A percentile compares a stretch with the other conserved stretches of the same genome.
phyloP scores from a whole-genome alignment of 768 basidiomycete species.

The Rhizopogon vesiculosus region DNA sequence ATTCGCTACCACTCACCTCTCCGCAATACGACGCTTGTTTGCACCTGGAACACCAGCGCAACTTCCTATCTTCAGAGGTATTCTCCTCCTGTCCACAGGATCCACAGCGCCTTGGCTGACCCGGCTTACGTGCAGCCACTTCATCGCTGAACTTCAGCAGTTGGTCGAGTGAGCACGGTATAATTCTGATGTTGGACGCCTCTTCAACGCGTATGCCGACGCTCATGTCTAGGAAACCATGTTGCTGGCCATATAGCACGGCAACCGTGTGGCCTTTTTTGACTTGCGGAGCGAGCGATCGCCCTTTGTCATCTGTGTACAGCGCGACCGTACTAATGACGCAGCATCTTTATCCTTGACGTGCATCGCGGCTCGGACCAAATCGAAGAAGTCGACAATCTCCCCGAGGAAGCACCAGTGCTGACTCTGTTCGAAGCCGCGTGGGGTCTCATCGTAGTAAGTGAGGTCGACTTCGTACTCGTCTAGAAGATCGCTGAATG shows the following conservation, averaged over 20 bases:
- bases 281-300: not conserved
- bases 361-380: constrained; percentile 16
- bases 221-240: constrained; percentile 1
- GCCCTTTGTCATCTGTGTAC: constrained; percentile 14
- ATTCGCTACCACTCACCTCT: not conserved
- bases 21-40: not conserved
- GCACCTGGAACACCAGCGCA: not conserved
- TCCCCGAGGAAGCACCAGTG: constrained; percentile 32
- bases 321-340: constrained; percentile 18
- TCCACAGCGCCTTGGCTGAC: not conserved
- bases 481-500: constrained; percentile 17
- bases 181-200: not conserved
- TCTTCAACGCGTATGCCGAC: constrained; percentile 3
- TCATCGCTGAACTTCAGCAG: not conserved
- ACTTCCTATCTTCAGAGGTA: not conserved
- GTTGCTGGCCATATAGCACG: constrained; percentile 6
- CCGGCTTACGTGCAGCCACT: not conserved
- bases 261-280: constrained; percentile 3
- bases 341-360: constrained; percentile 20
- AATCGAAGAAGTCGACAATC: constrained; percentile 16
- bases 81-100: not conserved
- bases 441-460: not conserved
- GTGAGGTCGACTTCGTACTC: constrained; percentile 15
- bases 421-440: constrained; percentile 3
- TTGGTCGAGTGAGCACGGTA: not conserved